Conservation (phyloP, 257 asterid genomes). For the Solanum pinnatisectum region DNA sequence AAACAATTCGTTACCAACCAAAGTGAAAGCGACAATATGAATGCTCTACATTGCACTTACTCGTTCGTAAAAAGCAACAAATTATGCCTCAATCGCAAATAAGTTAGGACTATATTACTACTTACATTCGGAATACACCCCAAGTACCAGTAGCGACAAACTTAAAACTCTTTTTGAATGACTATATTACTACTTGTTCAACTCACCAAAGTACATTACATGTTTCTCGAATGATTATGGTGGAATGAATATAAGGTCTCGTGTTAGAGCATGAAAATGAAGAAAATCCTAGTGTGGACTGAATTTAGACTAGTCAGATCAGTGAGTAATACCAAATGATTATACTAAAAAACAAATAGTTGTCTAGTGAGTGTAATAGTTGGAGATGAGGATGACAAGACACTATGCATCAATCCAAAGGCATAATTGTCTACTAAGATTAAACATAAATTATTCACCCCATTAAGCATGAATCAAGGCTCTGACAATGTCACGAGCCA, state of each 20-base stretch:
- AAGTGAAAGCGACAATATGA: neutral
- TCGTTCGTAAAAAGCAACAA: neutral
- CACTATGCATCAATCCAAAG: slow-evolving; percentile 4
- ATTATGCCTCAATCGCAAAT: neutral
- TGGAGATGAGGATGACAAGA: neutral
- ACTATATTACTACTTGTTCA: neutral
- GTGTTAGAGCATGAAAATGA: neutral
- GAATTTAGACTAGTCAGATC: neutral
- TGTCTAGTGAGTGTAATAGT: neutral
- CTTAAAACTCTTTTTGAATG: neutral
- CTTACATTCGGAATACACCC: too few relatives aligned
- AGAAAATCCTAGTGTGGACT: neutral
- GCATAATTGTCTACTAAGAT: neutral
- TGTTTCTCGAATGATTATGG: neutral
- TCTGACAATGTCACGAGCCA: slow-evolving; percentile 13
- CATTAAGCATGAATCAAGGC: neutral
- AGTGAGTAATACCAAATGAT: neutral
- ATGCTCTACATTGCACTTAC: neutral
- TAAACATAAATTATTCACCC: neutral
- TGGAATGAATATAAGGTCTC: neutral
- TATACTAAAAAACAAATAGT: neutral
- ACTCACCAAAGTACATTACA: neutral
- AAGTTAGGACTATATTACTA: neutral
- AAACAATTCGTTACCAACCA: neutral
- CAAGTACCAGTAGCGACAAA: neutral